A percentile compares a stretch with the other conserved stretches of the same genome.
These are phyloP conservation scores for Globisporangium spinosum DNA, from an alignment of 352 stramenopile species.

Conservation along the genomic window DNA sequence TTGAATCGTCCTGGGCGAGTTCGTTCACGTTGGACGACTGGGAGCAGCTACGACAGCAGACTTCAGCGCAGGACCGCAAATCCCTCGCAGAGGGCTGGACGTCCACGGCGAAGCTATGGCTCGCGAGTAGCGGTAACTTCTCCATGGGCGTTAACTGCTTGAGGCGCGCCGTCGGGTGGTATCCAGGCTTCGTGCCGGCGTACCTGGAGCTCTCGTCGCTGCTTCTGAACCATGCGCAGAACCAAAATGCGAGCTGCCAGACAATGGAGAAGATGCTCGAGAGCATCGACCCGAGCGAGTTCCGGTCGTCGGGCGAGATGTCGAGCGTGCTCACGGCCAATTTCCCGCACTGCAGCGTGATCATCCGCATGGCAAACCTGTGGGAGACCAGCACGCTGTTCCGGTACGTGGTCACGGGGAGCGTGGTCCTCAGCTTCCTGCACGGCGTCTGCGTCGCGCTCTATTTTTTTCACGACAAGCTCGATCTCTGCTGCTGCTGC, in stretches of 20 bases:
- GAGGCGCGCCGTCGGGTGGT: constrained; percentile 25
- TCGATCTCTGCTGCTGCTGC: constrained; percentile 7
- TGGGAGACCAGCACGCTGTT: constrained; percentile 23
- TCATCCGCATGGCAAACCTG: constrained; percentile 23
- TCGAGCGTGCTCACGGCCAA: constrained; percentile 18
- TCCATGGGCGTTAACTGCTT: constrained; percentile 25
- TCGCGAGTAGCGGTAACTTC: constrained; percentile 13
- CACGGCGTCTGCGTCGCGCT: constrained; percentile 16
- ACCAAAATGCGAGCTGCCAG: constrained; percentile 24
- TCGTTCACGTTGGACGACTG: constrained; percentile 20
- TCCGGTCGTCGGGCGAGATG: constrained; percentile 13
- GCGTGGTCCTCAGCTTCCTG: constrained; percentile 20
- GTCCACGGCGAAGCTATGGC: constrained; percentile 14
- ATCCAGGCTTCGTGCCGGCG: constrained; percentile 22
- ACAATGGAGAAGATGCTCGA: constrained; percentile 27
- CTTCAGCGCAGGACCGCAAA: constrained; percentile 6
- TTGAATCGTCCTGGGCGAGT: constrained; percentile 19
- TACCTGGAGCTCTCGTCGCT: constrained; percentile 22
- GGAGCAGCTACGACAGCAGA: constrained; percentile 17
- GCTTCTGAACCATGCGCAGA: constrained; percentile 9
- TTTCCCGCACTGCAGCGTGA: constrained; percentile 28
- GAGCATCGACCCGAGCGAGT: constrained; percentile 17
- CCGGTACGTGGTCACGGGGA: constrained; percentile 17
- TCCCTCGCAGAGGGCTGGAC: constrained; percentile 22
- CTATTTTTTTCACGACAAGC: constrained; percentile 18